Evolutionary conservation across 805 yeast species (phyloP).

Genomic region (Saccharomycodes ludwigii): DNA sequence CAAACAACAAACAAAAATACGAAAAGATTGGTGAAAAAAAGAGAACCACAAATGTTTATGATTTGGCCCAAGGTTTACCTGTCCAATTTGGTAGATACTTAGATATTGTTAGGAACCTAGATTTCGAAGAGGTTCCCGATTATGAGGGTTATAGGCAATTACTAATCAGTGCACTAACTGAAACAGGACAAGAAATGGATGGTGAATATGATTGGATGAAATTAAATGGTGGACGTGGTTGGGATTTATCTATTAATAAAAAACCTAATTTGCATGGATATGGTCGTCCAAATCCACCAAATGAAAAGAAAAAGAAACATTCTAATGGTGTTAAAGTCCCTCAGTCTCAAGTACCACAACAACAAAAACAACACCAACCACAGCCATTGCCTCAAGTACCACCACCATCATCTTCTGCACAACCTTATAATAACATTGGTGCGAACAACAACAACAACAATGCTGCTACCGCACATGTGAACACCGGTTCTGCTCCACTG

Average conservation of each 20-base stretch:
- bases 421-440: constrained; percentile 9
- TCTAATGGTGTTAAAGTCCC: no score
- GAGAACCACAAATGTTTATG: constrained; percentile 76
- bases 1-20: constrained; percentile 93
- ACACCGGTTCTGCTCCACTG: constrained; percentile 22
- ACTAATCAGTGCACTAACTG: constrained; percentile 65
- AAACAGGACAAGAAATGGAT: constrained; percentile 60
- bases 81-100: constrained; percentile 87
- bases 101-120: constrained; percentile 75
- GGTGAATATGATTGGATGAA: constrained; percentile 98
- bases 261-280: constrained; percentile 93
- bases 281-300: constrained; percentile 86
- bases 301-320: constrained; percentile 32
- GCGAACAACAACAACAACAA: constrained; percentile 11
- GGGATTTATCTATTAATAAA: constrained; percentile 83
- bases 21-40: constrained; percentile 96
- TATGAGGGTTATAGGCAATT: constrained; percentile 75
- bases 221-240: constrained; percentile 87
- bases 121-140: constrained; percentile 90
- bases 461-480: constrained; percentile 15
- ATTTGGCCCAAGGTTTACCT: constrained; percentile 81
- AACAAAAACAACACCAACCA: constrained; percentile 6
- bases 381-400: constrained; percentile 8
- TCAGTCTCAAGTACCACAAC: constrained; percentile 11
- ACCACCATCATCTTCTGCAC: no score